Evolutionary conservation across 345 rosid species (phyloP).

Genomic region (Salix viminalis): DNA sequence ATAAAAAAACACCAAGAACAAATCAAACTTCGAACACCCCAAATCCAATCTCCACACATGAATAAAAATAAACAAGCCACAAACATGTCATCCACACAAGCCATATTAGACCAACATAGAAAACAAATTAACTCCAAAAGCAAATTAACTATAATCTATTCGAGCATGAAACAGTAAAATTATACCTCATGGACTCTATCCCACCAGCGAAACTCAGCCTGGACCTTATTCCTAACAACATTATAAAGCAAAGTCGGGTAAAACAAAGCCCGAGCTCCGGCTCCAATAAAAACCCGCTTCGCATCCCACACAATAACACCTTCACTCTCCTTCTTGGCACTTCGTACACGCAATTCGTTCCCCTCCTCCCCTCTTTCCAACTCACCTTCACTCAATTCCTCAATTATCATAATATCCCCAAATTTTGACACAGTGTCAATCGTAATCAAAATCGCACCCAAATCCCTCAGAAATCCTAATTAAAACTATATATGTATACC

Average conservation of each 20-base stretch:
- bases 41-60: not conserved
- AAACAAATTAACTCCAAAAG: not conserved
- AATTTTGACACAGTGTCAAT: slow-evolving; percentile 16
- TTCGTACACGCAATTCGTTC: slow-evolving; percentile 9
- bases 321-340: slow-evolving; percentile 5
- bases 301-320: slow-evolving; percentile 34
- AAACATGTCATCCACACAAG: not conserved
- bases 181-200: slow-evolving; percentile 82
- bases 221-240: slow-evolving; percentile 84
- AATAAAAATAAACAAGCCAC: not conserved
- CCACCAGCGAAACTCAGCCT: slow-evolving; percentile 97
- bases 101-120: not conserved
- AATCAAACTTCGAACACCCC: not conserved
- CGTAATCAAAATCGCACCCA: not conserved
- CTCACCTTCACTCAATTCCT: slow-evolving; percentile 53
- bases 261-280: slow-evolving; percentile 88
- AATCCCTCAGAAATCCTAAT: not conserved
- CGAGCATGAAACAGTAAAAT: not conserved
- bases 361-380: slow-evolving; percentile 29
- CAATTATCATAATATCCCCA: slow-evolving; percentile 68
- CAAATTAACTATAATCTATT: not conserved
- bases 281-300: slow-evolving; percentile 78
- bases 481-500: not conserved
- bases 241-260: slow-evolving; percentile 87
- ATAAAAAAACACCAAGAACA: not conserved